Evolutionary conservation across 176 grass and related monocot species (phyloP), one percentile per base, ranked within the genome.

Genomic region (Carex myosuroides): DNA sequence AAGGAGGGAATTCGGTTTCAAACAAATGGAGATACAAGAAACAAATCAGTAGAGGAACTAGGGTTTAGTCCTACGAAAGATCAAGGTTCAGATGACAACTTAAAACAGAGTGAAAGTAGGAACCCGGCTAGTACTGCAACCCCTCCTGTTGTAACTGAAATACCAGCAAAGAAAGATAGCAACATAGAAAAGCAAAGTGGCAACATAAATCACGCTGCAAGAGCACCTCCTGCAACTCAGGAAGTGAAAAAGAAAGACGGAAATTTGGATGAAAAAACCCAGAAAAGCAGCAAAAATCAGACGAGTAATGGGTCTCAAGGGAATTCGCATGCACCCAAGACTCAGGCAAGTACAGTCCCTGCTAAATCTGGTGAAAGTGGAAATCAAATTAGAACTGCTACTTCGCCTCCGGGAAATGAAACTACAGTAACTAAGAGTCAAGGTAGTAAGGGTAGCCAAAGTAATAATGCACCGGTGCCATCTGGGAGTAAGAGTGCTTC

Each of bases 21-120:
- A 32, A 63, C 13, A 48, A 86, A 55, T 44, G 85, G 78, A 67
- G 32, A 46, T 91, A 56, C 77, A 46, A 80, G 60, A 64, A 90
- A 86, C n/a, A 86, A 86, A 14, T 82, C 87, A 3, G 53, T 77
- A 16, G 70, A 6, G 32, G 46, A 54, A 76, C 17, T 29, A 11
- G 46, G 46, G 71, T 53, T 76, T 76, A 44, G 21, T 21, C 71
- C 46, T 54, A 81, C 26, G 16, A 81, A 63, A 21, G 79, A 57
- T 63, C 24, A 52, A 71, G 32, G 16, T 29, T 29, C 9, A 13
- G 55, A 62, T 56, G 57, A 56, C 29, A 60, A 22, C 20, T 30
- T 82, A 48, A 82, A 67, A 26, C 60, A 82, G 62, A 82, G 37
- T 82, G 30, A 18, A 42, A 65, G 53, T 64, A 33, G 81, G 20